Evolutionary conservation across 352 stramenopile genomes (phyloP).

Genomic region (Globisporangium irregulare): DNA sequence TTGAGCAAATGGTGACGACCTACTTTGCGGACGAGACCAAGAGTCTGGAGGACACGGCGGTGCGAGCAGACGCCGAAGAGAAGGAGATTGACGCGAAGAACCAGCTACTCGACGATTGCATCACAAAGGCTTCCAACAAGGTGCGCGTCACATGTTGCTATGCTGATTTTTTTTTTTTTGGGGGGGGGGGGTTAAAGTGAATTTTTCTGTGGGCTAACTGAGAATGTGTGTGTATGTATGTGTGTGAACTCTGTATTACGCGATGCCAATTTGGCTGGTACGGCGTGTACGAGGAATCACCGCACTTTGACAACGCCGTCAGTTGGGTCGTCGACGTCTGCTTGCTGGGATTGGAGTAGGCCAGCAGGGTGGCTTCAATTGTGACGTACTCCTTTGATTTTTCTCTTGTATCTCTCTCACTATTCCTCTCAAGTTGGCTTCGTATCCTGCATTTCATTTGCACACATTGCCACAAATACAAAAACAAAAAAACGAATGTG

Average conservation of each 20-base stretch:
- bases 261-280: slow-evolving; percentile 43
- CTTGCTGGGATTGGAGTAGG: slow-evolving; percentile 12
- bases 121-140: slow-evolving; percentile 43
- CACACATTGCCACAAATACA: background rate
- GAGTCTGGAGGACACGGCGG: slow-evolving; percentile 20
- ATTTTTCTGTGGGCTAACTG: background rate
- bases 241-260: slow-evolving; percentile 9
- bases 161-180: background rate
- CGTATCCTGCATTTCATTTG: background rate
- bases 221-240: background rate
- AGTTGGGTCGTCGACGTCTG: slow-evolving; percentile 46
- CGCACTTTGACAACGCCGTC: slow-evolving; percentile 43
- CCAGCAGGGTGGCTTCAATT: background rate
- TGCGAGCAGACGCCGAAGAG: slow-evolving; percentile 24
- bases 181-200: no score
- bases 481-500: no score
- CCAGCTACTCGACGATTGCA: slow-evolving; percentile 38
- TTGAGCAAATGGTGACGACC: slow-evolving; percentile 29
- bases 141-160: slow-evolving; percentile 13
- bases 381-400: background rate
- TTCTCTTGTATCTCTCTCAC: background rate
- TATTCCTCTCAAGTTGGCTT: background rate
- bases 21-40: slow-evolving; percentile 30
- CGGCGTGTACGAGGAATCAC: slow-evolving; percentile 46
- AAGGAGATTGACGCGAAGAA: slow-evolving; percentile 20